Evolutionary conservation across 2,329 filamentous ascomycete genomes (phyloP), one percentile per base, ranked within the genome.

Genomic region (Hypoxylon sp.): DNA sequence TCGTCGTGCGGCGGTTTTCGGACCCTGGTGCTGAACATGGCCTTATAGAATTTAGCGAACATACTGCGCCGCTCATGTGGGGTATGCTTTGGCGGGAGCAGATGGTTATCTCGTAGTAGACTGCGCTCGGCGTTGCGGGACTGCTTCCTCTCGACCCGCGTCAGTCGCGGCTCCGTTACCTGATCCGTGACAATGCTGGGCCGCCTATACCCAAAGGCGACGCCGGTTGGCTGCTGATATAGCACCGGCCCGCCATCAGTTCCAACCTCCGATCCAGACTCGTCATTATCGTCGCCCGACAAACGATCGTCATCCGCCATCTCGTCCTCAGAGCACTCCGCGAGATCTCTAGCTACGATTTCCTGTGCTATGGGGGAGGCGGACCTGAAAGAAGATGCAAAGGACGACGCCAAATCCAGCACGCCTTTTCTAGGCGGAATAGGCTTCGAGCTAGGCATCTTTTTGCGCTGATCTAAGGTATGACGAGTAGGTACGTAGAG

Each of bases 191-290:
- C 85, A 61, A 96, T 83, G 4, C 90, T 86, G 3, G 90, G 89
- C 56, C 92, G 84, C 1, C 88, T 85, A 22, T 89, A 89, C 11
- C 90, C 91, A 62, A 87, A 91, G 28, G 90, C 89, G 44, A 95
- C 89, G 73, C 89, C 91, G 69, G 88, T 91, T 0, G 93, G 92
- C 47, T 93, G 86, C 57, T 91, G 87, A 79, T 95, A 97, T 70
- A 83, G 83, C 73, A 77, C 80, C 57, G 80, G 83, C n/a, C 78
- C 78, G 17, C 79, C 79, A 46, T 81, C 77, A 4, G 74, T 68
- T 4, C 77, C 77, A 1, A 71, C 70, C 26, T 69, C 72, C 15
- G 75, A 75, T 24, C 73, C 72, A 15, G 72, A 73, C 28, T 75
- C 71, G 30, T 72, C 69, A 37, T 74, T 75, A 19, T 76, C 71